These are phyloP conservation scores for Fusarium succisae DNA, from an alignment of 2,329 filamentous ascomycete species.

Conservation along the genomic window DNA sequence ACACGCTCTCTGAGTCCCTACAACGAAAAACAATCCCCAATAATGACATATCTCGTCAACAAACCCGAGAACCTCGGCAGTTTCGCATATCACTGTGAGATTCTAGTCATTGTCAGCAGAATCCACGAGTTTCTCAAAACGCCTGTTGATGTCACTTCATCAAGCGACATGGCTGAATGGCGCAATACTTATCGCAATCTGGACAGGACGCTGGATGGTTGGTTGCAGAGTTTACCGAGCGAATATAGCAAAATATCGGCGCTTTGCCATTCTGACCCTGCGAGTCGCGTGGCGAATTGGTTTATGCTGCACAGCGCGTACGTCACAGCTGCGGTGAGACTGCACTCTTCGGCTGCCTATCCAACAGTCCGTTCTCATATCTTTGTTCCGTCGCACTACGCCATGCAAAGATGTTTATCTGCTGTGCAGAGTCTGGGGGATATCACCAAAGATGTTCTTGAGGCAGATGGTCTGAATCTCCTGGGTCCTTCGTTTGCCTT, in stretches of 20 bases:
- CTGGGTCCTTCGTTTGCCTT: conserved; percentile 56
- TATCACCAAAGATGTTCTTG: conserved; percentile 55
- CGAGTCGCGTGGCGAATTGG: conserved; percentile 57
- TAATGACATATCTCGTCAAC: conserved; percentile 46
- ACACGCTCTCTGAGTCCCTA: conserved; percentile 47
- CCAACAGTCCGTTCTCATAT: conserved; percentile 52
- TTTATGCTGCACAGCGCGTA: conserved; percentile 58
- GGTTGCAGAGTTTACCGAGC: conserved; percentile 55
- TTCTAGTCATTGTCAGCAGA: conserved; percentile 54
- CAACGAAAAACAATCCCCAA: conserved; percentile 38
- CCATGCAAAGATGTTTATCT: conserved; percentile 56
- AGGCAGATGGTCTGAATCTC: conserved; percentile 54
- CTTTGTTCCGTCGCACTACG: conserved; percentile 56
- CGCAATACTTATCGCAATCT: conserved; percentile 53
- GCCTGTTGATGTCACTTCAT: conserved; percentile 52
- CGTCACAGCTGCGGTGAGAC: conserved; percentile 54
- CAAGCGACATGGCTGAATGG: conserved; percentile 52
- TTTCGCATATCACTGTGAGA: conserved; percentile 57
- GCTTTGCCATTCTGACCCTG: conserved; percentile 56
- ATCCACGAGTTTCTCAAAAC: conserved; percentile 55
- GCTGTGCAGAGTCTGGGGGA: conserved; percentile 56
- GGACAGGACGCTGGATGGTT: conserved; percentile 52
- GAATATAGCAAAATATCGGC: conserved; percentile 58
- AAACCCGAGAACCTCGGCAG: conserved; percentile 55
- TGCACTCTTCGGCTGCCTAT: conserved; percentile 57